Conservation (phyloP, 1,284 basidiomycete genomes). For the Kwoniella shivajii region DNA sequence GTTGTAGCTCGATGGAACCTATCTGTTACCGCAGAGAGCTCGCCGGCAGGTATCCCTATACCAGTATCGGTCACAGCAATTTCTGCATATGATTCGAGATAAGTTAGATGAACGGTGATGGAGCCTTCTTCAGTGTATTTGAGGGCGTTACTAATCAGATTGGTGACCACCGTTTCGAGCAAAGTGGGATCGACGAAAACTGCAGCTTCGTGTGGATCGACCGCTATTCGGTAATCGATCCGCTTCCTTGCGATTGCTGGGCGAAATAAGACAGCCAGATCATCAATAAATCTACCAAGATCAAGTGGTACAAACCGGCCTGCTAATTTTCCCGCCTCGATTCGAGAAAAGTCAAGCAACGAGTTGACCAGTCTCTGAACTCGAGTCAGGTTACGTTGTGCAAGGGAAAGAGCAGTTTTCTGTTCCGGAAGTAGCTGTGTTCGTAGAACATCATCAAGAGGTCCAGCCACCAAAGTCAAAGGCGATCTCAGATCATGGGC, state of each 20-base stretch:
- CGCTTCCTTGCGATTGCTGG: conserved; percentile 26
- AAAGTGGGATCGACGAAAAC: conserved; percentile 47
- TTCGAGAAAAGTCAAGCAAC: conserved; percentile 37
- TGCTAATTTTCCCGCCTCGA: conserved; percentile 37
- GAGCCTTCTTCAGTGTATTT: conserved; percentile 31
- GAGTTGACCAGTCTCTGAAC: conserved; percentile 39
- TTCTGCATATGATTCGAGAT: conserved; percentile 20
- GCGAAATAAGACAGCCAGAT: conserved; percentile 47
- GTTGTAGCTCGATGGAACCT: conserved; percentile 24
- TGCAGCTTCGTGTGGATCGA: conserved; percentile 26
- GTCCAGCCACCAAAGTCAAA: conserved; percentile 34
- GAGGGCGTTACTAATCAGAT: conserved; percentile 42
- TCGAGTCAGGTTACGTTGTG: conserved; percentile 35
- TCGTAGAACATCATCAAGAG: conserved; percentile 37
- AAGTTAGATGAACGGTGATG: conserved; percentile 25
- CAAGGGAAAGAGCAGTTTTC: conserved; percentile 19
- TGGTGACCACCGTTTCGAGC: conserved; percentile 48
- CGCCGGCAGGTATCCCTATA: conserved; percentile 39
- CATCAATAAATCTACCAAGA: conserved; percentile 37
- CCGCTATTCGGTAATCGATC: conserved; percentile 38
- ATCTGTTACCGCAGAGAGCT: conserved; percentile 16
- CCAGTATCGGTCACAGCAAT: conserved; percentile 47
- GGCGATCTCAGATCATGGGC: conserved; percentile 39
- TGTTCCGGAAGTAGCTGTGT: conserved; percentile 15
- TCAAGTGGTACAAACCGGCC: conserved; percentile 40